These are phyloP conservation scores for Lentinus tigrinus DNA, from an alignment of 768 basidiomycete species.

Conservation along the genomic window DNA sequence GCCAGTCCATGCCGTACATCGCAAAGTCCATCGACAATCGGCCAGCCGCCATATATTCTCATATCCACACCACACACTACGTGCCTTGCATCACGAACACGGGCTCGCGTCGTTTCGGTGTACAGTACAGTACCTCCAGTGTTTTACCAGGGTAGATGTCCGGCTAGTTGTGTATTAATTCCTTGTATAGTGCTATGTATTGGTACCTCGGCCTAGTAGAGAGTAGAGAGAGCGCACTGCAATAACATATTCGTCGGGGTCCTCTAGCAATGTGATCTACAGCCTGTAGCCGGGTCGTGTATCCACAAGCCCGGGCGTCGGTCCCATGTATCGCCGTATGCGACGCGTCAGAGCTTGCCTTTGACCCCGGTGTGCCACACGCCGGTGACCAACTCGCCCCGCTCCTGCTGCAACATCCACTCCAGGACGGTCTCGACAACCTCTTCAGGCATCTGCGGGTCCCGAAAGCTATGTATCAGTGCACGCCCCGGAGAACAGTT, in stretches of 20 bases:
- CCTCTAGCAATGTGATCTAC: neutral
- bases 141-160: neutral
- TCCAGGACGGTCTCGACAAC: constrained; percentile 65
- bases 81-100: too few relatives aligned
- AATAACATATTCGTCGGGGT: too few relatives aligned
- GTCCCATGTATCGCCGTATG: too few relatives aligned
- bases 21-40: too few relatives aligned
- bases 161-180: neutral
- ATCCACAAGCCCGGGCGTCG: too few relatives aligned
- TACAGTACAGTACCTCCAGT: neutral
- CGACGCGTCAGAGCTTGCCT: constrained; percentile 39
- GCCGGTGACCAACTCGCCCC: constrained; percentile 54
- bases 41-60: neutral
- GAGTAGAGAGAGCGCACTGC: neutral
- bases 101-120: too few relatives aligned
- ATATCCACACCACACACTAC: too few relatives aligned
- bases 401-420: constrained; percentile 57
- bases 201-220: too few relatives aligned
- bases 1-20: neutral
- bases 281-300: neutral
- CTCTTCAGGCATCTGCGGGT: constrained; percentile 54
- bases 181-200: neutral
- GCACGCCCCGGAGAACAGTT: too few relatives aligned
- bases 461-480: neutral
- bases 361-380: constrained; percentile 60